Evolutionary conservation across 2,329 filamentous ascomycete genomes (phyloP).

Genomic region (Aschersonia sp.): DNA sequence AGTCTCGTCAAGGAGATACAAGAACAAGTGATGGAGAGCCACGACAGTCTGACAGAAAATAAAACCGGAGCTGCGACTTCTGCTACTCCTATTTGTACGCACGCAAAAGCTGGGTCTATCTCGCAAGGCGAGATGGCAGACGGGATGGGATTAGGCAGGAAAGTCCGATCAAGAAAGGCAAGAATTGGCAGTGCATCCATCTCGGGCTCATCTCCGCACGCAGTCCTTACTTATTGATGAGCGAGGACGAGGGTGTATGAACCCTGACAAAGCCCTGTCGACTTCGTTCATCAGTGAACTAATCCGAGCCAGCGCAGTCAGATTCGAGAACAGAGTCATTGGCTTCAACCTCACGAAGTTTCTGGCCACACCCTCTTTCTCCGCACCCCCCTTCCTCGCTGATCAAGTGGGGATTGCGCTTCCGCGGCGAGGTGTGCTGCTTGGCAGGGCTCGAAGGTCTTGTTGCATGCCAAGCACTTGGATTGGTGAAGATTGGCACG

Average conservation of each 20-base stretch:
- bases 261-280: neutral
- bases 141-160: neutral
- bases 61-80: neutral
- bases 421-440: no score
- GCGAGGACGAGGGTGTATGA: neutral
- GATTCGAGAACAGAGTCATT: neutral
- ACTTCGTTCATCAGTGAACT: neutral
- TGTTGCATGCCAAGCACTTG: neutral
- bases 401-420: neutral
- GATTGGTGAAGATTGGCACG: neutral
- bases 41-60: neutral
- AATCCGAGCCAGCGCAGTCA: neutral
- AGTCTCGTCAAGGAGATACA: neutral
- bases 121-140: neutral
- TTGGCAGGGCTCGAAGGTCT: no score
- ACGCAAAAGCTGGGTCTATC: neutral
- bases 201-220: neutral
- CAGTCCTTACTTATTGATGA: neutral
- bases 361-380: neutral
- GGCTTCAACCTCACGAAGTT: no score
- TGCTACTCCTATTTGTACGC: neutral
- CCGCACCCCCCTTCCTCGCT: neutral
- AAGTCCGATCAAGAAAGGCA: neutral
- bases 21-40: neutral
- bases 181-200: neutral